These are phyloP conservation scores for Kwoniella shandongensis DNA, from an alignment of 768 basidiomycete species.

Conservation along the genomic window DNA sequence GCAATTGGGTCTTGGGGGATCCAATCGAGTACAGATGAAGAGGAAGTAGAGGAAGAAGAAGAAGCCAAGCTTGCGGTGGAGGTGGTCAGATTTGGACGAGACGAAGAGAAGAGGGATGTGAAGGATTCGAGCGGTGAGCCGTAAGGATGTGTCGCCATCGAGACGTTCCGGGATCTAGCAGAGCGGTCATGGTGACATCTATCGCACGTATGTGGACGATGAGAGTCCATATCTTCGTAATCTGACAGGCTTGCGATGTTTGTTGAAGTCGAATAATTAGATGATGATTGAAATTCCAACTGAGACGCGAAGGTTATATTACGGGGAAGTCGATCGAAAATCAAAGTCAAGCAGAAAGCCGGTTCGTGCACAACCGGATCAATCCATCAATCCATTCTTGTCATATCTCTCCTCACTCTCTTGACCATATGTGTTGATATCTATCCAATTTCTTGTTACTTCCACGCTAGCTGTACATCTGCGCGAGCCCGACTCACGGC, in stretches of 20 bases:
- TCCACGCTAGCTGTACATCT: too few species aligned
- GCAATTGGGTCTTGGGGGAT: constrained; percentile 38
- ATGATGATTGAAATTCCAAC: too few species aligned
- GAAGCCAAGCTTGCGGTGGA: background rate
- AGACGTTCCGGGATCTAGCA: background rate
- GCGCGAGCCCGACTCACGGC: background rate
- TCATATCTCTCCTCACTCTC: too few species aligned
- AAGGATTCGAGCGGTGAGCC: constrained; percentile 16
- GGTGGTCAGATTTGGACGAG: background rate
- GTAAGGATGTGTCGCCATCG: background rate
- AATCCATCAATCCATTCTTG: too few species aligned
- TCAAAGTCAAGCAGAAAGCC: background rate
- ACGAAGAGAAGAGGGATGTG: constrained; percentile 24
- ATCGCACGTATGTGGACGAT: background rate
- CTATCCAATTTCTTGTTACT: too few species aligned
- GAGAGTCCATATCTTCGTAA: background rate
- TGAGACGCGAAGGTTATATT: too few species aligned
- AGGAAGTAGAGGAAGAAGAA: constrained; percentile 20
- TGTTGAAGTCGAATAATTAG: too few species aligned
- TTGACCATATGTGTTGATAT: too few species aligned
- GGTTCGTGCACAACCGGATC: too few species aligned
- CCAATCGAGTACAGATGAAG: constrained; percentile 11
- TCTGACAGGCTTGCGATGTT: too few species aligned
- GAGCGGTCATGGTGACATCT: background rate
- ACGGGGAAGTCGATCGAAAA: background rate